phyloP scores from a whole-genome alignment of 208 protist genomes.

The Trypanosoma rangeli region DNA sequence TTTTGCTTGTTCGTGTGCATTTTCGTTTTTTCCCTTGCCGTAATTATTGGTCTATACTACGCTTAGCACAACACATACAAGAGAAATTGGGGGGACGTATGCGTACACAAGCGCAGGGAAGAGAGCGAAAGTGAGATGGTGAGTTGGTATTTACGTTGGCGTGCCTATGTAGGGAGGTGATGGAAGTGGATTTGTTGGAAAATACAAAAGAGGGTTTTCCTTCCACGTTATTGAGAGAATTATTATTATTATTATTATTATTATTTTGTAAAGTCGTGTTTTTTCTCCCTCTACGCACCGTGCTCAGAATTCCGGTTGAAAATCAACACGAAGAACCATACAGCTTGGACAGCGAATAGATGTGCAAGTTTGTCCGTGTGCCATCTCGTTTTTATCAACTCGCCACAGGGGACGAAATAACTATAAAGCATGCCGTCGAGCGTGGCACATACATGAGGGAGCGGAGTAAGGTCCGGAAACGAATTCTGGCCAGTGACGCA shows the following conservation, averaged over 20 bases:
- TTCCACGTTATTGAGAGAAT: too few species aligned
- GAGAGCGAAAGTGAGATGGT: too few species aligned
- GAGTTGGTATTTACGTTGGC: too few species aligned
- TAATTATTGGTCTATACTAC: not conserved
- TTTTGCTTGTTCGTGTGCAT: not conserved
- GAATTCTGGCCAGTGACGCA: not conserved
- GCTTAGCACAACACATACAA: too few species aligned
- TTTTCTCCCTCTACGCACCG: too few species aligned
- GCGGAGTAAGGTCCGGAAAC: slow-evolving; percentile 8
- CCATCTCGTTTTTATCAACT: not conserved
- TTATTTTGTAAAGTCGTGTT: not conserved
- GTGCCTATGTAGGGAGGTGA: too few species aligned
- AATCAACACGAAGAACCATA: not conserved
- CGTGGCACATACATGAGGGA: not conserved
- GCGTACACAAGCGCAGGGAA: too few species aligned
- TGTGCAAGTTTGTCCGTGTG: not conserved
- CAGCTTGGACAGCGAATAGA: not conserved
- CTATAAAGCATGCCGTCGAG: not conserved
- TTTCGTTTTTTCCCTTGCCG: not conserved
- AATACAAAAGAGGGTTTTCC: too few species aligned
- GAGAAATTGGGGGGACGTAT: too few species aligned
- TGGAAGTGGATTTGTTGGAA: too few species aligned
- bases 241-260: not conserved
- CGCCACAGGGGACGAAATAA: slow-evolving; percentile 6
- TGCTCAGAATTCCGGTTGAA: not conserved